These are phyloP conservation scores for Didymella pomorum DNA, from an alignment of 2,329 filamentous ascomycete genomes.

Conservation along the genomic window DNA sequence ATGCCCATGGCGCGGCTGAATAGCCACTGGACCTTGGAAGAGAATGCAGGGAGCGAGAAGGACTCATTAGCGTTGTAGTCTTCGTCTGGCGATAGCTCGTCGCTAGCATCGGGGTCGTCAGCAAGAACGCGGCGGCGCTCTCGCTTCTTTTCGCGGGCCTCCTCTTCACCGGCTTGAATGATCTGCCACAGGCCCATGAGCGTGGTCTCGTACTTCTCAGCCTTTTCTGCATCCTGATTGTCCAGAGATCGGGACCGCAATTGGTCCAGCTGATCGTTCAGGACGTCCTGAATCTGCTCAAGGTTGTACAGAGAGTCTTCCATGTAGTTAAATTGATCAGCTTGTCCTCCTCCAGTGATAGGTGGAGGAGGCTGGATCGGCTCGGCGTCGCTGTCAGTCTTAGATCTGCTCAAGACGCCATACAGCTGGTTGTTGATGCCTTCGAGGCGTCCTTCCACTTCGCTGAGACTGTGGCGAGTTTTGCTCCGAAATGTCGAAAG, in stretches of 20 bases:
- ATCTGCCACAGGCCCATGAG: slow-evolving; percentile 63
- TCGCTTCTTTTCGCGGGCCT: slow-evolving; percentile 50
- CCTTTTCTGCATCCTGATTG: slow-evolving; percentile 34
- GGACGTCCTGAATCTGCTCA: slow-evolving; percentile 44
- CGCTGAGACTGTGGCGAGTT: slow-evolving; percentile 40
- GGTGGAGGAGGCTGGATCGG: slow-evolving; percentile 66
- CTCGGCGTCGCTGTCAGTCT: slow-evolving; percentile 60
- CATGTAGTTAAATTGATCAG: slow-evolving; percentile 74
- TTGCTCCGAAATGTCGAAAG: slow-evolving; percentile 52
- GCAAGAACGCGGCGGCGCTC: slow-evolving; percentile 48
- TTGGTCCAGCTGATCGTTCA: slow-evolving; percentile 42
- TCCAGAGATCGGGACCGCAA: slow-evolving; percentile 30
- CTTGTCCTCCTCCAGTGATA: slow-evolving; percentile 63
- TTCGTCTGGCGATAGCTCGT: slow-evolving; percentile 69
- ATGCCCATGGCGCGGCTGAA: slow-evolving; percentile 78
- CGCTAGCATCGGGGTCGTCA: slow-evolving; percentile 67
- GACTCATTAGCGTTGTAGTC: slow-evolving; percentile 64
- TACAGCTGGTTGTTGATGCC: slow-evolving; percentile 70
- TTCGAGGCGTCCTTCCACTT: slow-evolving; percentile 52
- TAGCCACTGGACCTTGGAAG: slow-evolving; percentile 78
- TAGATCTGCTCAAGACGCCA: slow-evolving; percentile 52
- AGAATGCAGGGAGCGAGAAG: slow-evolving; percentile 80
- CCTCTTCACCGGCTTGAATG: slow-evolving; percentile 55
- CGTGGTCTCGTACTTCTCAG: slow-evolving; percentile 59
- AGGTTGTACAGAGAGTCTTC: slow-evolving; percentile 65